Conservation (phyloP, 768 basidiomycete species). For the Tulasnella sp. region DNA sequence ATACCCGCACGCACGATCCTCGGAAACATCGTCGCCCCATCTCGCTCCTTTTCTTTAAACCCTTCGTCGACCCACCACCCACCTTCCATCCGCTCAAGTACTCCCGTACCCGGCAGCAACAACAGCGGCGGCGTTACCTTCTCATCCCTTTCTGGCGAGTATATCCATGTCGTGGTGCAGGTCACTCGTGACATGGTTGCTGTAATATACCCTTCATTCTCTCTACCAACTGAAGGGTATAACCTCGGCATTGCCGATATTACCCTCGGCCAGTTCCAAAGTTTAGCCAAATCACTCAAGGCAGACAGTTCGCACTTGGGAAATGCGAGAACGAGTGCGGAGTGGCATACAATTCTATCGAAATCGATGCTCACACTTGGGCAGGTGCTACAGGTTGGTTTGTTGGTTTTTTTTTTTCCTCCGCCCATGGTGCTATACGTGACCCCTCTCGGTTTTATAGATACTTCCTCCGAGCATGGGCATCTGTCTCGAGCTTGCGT, state of each 20-base stretch:
- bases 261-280: constrained; percentile 68
- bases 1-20: constrained; percentile 1
- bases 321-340: constrained; percentile 20
- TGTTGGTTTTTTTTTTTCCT: not conserved
- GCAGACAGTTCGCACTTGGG: constrained; percentile 33
- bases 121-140: constrained; percentile 44
- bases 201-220: constrained; percentile 69
- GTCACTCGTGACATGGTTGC: constrained; percentile 89
- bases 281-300: constrained; percentile 43
- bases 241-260: constrained; percentile 79
- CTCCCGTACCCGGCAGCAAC: not conserved
- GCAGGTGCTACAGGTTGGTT: constrained; percentile 59
- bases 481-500: constrained; percentile 75
- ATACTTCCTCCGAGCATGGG: constrained; percentile 41
- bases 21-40: not conserved
- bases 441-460: constrained; percentile 15
- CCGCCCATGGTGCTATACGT: not conserved
- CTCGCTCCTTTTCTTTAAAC: not conserved
- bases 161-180: constrained; percentile 78
- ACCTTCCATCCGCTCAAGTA: not conserved
- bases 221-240: constrained; percentile 54
- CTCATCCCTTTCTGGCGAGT: constrained; percentile 83
- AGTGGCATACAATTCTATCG: constrained; percentile 30
- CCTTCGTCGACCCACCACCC: constrained; percentile 3
- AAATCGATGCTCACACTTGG: constrained; percentile 56